Evolutionary conservation across 2,329 filamentous ascomycete species (phyloP), one percentile per base, ranked within the genome.

Genomic region (Bipolaris zeicola): DNA sequence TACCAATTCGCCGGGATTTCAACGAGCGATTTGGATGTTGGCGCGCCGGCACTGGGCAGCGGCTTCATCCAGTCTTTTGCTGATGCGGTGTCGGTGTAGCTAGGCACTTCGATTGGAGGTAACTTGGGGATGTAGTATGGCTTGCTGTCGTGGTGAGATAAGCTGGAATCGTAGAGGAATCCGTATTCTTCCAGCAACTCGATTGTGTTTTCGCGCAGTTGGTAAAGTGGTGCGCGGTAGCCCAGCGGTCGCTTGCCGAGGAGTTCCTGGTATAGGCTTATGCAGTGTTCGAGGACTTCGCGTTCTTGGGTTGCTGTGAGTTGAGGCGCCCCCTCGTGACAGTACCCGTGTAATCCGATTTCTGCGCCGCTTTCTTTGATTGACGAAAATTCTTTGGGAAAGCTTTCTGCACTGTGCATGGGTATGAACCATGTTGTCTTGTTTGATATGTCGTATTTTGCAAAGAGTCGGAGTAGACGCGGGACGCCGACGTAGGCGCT

Each of bases 401-500:
- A 87, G 8, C 80, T 84, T 61, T 87, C 84, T 48, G 84, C 77
- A 0, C 80, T 83, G 71, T 87, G 84, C 44, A 84, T 84, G 0
- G 85, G 85, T 10, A 87, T 80, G 64, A 85, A 86, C 84, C 84
- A 87, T 3, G 84, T 86, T 26, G 83, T 77, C 56, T 81, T 82
- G 26, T 83, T 76, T 3, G 82, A 74, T 22, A 87, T 79, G 1
- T 70, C 66, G 39, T 83, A 77, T 62, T 81, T 83, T 31, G 79
- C 76, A 65, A 87, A 82, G 48, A 87, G 73, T 43, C 79, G 81
- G 8, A 87, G 73, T 2, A 87, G 76, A 8, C 84, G 79, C 0
- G 81, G 81, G 0, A 85, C 83, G 33, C 84, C 84, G n/a, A 85
- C 82, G 52, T 80, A 77, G 1, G 80, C 84, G 42, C 80, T 79